A percentile compares a stretch with the other conserved stretches of the same genome.
Evolutionary conservation across 805 yeast species (phyloP).

Genomic region (Suhomyces kilbournensis): DNA sequence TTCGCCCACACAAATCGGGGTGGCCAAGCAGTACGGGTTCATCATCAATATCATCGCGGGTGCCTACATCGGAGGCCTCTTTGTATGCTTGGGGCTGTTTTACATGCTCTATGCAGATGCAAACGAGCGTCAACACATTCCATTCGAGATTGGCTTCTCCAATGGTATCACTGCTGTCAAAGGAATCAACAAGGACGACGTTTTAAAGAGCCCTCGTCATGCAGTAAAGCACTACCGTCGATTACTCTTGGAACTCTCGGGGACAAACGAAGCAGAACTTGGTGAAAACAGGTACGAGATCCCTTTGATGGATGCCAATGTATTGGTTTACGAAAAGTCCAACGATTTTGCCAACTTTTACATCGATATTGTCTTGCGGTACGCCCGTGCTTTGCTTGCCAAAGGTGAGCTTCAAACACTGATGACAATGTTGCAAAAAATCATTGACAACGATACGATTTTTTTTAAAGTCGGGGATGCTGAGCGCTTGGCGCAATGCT

Average conservation of each 20-base stretch:
- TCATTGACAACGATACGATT: slow-evolving; percentile 35
- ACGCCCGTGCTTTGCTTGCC: slow-evolving; percentile 39
- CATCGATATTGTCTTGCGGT: slow-evolving; percentile 40
- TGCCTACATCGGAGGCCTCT: slow-evolving; percentile 40
- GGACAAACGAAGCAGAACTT: slow-evolving; percentile 21
- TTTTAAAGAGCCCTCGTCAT: slow-evolving; percentile 37
- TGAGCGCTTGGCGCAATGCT: slow-evolving; percentile 39
- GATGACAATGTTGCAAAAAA: slow-evolving; percentile 22
- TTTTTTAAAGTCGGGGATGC: slow-evolving; percentile 40
- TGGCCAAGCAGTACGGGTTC: slow-evolving; percentile 27
- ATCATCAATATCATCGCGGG: slow-evolving; percentile 39
- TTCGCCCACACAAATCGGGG: slow-evolving; percentile 16
- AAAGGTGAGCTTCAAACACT: slow-evolving; percentile 36
- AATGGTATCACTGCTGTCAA: slow-evolving; percentile 37
- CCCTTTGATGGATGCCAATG: slow-evolving; percentile 32
- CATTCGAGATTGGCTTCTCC: slow-evolving; percentile 33
- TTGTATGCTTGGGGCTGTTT: slow-evolving; percentile 38
- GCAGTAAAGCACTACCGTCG: slow-evolving; percentile 44
- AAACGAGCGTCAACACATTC: slow-evolving; percentile 36
- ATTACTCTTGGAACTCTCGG: slow-evolving; percentile 33
- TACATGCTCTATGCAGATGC: slow-evolving; percentile 41
- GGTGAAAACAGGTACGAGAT: slow-evolving; percentile 26
- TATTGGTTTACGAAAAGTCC: slow-evolving; percentile 28
- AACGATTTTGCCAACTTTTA: slow-evolving; percentile 38
- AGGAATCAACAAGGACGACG: slow-evolving; percentile 45